phyloP scores from a whole-genome alignment of 1,284 basidiomycete species.

The Ustilago crameri region DNA sequence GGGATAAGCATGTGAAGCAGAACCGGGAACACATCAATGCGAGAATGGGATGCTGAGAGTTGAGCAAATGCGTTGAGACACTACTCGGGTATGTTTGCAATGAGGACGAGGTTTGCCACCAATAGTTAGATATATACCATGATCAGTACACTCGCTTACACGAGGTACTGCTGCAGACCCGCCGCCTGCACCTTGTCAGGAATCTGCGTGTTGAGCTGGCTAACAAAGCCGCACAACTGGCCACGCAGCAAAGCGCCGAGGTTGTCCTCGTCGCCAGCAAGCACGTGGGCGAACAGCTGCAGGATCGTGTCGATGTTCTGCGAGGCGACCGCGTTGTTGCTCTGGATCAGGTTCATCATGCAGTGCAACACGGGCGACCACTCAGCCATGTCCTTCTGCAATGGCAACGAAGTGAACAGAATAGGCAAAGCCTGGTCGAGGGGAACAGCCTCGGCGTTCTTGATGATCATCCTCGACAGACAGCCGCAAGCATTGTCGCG shows the following conservation, averaged over 20 bases:
- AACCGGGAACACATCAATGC: conserved; percentile 11
- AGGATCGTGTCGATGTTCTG: conserved; percentile 83
- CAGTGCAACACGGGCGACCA: conserved; percentile 82
- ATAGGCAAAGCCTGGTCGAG: conserved; percentile 87
- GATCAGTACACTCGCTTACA: conserved; percentile 36
- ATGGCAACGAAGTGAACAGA: conserved; percentile 83
- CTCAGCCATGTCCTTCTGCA: conserved; percentile 83
- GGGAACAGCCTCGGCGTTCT: conserved; percentile 83
- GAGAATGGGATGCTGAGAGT: conserved; percentile 17
- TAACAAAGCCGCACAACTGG: conserved; percentile 74
- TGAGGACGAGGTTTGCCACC: conserved; percentile 8
- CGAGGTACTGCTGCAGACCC: conserved; percentile 72
- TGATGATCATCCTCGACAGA: conserved; percentile 86
- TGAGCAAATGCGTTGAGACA: conserved; percentile 49
- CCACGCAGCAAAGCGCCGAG: conserved; percentile 70
- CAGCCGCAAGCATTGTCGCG: conserved; percentile 96
- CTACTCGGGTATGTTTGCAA: conserved; percentile 54
- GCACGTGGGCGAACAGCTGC: conserved; percentile 82
- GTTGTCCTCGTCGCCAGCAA: conserved; percentile 70
- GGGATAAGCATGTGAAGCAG: neutral
- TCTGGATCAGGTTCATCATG: conserved; percentile 87
- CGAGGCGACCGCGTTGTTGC: conserved; percentile 76
- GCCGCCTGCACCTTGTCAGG: conserved; percentile 80
- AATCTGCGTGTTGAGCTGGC: conserved; percentile 78
- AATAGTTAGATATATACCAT: neutral